These are phyloP conservation scores for Aspergillus sp. DNA, from an alignment of 2,329 filamentous ascomycete genomes.

Conservation along the genomic window DNA sequence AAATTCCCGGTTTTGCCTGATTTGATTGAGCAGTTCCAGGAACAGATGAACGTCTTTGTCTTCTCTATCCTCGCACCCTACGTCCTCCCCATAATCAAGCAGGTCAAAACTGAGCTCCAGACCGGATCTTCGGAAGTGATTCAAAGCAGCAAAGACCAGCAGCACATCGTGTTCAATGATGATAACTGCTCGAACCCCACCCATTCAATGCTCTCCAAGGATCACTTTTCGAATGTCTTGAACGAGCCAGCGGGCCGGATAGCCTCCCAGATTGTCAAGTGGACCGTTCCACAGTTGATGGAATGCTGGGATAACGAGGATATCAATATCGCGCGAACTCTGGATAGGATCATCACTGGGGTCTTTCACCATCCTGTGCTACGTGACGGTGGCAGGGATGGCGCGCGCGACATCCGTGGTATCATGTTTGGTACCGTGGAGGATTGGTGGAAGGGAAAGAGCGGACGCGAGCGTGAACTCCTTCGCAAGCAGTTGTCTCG, in stretches of 20 bases:
- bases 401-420: slow-evolving; percentile 60
- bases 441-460: slow-evolving; percentile 71
- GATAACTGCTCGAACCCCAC: slow-evolving; percentile 72
- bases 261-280: slow-evolving; percentile 68
- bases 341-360: slow-evolving; percentile 70
- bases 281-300: slow-evolving; percentile 85
- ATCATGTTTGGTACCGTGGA: slow-evolving; percentile 73
- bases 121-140: slow-evolving; percentile 85
- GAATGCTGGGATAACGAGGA: slow-evolving; percentile 73
- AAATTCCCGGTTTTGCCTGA: slow-evolving; percentile 79
- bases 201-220: slow-evolving; percentile 92
- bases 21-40: slow-evolving; percentile 75
- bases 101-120: slow-evolving; percentile 78
- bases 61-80: slow-evolving; percentile 88
- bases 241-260: slow-evolving; percentile 83
- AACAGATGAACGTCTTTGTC: slow-evolving; percentile 80
- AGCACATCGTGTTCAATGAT: slow-evolving; percentile 78
- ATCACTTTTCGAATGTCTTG: slow-evolving; percentile 84
- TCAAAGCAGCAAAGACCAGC: slow-evolving; percentile 70
- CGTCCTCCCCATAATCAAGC: slow-evolving; percentile 72
- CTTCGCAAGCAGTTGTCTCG: slow-evolving; percentile 69
- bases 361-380: slow-evolving; percentile 85
- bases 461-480: slow-evolving; percentile 53
- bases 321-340: slow-evolving; percentile 59
- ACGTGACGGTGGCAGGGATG: slow-evolving; percentile 60